phyloP scores from a whole-genome alignment of 2,329 filamentous ascomycete genomes.

The Pestalotiopsis sp. region DNA sequence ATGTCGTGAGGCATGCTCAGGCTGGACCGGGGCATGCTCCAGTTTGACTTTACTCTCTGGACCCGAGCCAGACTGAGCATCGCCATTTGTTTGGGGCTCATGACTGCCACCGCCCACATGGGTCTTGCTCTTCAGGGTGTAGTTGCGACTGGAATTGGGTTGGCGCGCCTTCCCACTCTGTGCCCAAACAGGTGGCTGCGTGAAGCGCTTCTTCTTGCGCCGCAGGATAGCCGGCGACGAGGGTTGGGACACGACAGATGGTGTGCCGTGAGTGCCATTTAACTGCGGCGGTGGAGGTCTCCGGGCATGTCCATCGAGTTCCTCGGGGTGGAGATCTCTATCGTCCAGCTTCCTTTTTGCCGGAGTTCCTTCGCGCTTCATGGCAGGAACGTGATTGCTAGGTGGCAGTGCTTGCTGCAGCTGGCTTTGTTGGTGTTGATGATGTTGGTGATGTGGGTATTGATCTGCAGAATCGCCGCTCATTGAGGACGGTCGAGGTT shows the following conservation, averaged over 20 bases:
- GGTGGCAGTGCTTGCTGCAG: slow-evolving; percentile 17
- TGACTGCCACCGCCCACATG: slow-evolving; percentile 36
- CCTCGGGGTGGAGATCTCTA: slow-evolving; percentile 49
- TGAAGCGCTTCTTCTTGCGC: slow-evolving; percentile 39
- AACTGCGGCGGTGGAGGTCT: slow-evolving; percentile 50
- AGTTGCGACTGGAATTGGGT: slow-evolving; percentile 44
- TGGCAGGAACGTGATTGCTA: slow-evolving; percentile 32
- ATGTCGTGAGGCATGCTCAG: slow-evolving; percentile 43
- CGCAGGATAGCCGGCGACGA: slow-evolving; percentile 37
- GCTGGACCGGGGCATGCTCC: slow-evolving; percentile 21
- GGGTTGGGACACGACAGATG: slow-evolving; percentile 23
- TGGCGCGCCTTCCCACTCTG: slow-evolving; percentile 39
- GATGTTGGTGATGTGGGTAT: slow-evolving; percentile 20
- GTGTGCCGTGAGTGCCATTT: slow-evolving; percentile 41
- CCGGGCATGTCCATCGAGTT: slow-evolving; percentile 51
- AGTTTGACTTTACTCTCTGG: slow-evolving; percentile 1
- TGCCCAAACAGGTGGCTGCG: slow-evolving; percentile 53
- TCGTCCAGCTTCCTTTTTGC: slow-evolving; percentile 54
- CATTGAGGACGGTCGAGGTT: slow-evolving; percentile 24
- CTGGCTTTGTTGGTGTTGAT: slow-evolving; percentile 10
- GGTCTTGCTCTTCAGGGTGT: slow-evolving; percentile 44
- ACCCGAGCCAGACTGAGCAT: background rate
- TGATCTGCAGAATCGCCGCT: slow-evolving; percentile 25
- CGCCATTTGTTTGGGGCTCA: slow-evolving; percentile 25
- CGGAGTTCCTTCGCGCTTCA: slow-evolving; percentile 37